phyloP scores from a whole-genome alignment of 1,284 basidiomycete species.

The Boletus smithii region DNA sequence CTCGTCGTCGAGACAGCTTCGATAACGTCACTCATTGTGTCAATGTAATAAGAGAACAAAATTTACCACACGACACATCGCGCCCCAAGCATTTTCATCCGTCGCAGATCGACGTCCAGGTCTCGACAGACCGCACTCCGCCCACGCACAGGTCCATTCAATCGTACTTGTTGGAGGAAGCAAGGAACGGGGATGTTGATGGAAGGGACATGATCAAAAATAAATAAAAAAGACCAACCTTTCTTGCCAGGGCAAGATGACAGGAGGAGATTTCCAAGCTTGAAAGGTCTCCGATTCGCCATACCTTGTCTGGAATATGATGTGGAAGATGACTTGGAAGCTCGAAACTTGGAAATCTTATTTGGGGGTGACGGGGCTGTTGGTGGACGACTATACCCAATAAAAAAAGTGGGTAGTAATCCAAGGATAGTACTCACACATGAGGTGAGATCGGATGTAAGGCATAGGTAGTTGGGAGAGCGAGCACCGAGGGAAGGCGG shows the following conservation, averaged over 20 bases:
- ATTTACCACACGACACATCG: slow-evolving; percentile 78
- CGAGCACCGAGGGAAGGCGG: slow-evolving; percentile 11
- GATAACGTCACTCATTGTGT: neutral
- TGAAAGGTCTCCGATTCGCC: slow-evolving; percentile 21
- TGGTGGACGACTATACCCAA: slow-evolving; percentile 16
- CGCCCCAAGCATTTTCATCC: slow-evolving; percentile 77
- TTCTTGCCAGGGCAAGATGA: slow-evolving; percentile 97
- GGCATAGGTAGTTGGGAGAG: slow-evolving; percentile 14
- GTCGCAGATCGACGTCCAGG: slow-evolving; percentile 69
- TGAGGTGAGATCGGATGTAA: slow-evolving; percentile 19
- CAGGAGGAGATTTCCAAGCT: slow-evolving; percentile 84
- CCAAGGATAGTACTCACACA: slow-evolving; percentile 14
- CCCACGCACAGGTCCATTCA: slow-evolving; percentile 79
- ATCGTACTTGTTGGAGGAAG: slow-evolving; percentile 54
- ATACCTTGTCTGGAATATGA: slow-evolving; percentile 1
- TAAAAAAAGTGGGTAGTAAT: neutral
- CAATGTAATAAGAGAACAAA: neutral
- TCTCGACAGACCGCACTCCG: slow-evolving; percentile 84
- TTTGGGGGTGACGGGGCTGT: slow-evolving; percentile 19
- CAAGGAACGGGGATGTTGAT: neutral
- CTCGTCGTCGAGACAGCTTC: slow-evolving; percentile 81
- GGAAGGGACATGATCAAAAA: neutral
- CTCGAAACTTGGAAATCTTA: slow-evolving; percentile 15
- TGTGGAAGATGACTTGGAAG: slow-evolving; percentile 8
- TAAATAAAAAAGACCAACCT: slow-evolving; percentile 44